Base-by-base conservation (phyloP, 768 basidiomycete genomes). In the Russula virescens region DNA sequence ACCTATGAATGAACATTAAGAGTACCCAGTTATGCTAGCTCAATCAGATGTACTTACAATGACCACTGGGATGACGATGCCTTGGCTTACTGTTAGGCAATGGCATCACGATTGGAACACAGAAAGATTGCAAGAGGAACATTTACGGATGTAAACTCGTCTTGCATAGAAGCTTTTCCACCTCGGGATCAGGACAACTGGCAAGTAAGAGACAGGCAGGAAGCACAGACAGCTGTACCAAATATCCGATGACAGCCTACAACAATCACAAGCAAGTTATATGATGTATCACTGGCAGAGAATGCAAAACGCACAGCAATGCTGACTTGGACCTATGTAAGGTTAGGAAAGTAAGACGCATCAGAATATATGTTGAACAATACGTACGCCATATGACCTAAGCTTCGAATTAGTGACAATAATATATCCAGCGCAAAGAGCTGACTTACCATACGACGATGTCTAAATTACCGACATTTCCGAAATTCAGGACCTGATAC, bases 401-500 rank as follows among this genome's bases (percentile, higher is more conserved):
- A 25, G 23, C 1, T 43, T 43, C 48, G 55, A 58, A 23, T 49
- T 23, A 23, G n/a, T n/a, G n/a, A n/a, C n/a, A n/a, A n/a, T n/a
- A n/a, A n/a, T n/a, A 47, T 35, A 21, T 40, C 23, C 16, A 35
- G 13, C 5, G 21, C 5, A 43, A 14, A 19, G 26, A 23, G 28
- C 23, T 14, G 9, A 68, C 75, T 60, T 55, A 81, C 81, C 81
- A 81, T 50, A 73, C 75, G 25, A 75, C 74, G 19, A 71, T 71
- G 23, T 61, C 47, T 34, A 82, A 68, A 19, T 75, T 76, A 1
- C 65, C 65, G 16, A 71, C 66, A 48, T 80, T 75, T 31, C 72
- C 66, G 68, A 75, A 81, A 60, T 81, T 80, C 34, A 75, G 70
- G 31, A 83, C 71, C 51, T 82, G 73, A 66, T 80, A 80, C 74